Base-by-base conservation (phyloP, 1,284 basidiomycete species). In the Neonothopanus nambi region DNA sequence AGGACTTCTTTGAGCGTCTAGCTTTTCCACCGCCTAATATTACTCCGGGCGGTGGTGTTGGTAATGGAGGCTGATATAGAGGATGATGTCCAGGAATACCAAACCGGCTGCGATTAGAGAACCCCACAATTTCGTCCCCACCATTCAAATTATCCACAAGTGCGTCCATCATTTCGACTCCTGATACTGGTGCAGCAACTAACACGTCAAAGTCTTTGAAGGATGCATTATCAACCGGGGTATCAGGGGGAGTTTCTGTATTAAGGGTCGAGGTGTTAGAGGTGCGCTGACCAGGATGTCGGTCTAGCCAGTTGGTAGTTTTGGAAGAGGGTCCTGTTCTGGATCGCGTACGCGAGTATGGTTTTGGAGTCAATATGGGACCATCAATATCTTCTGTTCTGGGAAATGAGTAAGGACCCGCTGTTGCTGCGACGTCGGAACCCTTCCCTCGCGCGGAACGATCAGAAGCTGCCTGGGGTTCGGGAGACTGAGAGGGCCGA, bases 91-190 rank as follows among this genome's bases (percentile, higher is more conserved):
- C 69, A 9, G 74, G 69, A 57, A 80, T 77, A 17, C 71, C 75
- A 63, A 82, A 79, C 51, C 82, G 76, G 44, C 76, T 67, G n/a
- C 80, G 77, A 58, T 65, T 72, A 30, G 77, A 75, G 13, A 70
- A 66, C 47, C 68, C 73, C 57, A 80, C 70, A 59, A 81, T 71
- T 56, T 84, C 77, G 50, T 85, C 82, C 58, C 81, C 69, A 56
- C 82, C 84, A 62, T 91, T 91, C 87, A 93, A 91, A 11, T 85
- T 86, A 60, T 91, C 90, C 13, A 92, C 90, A 51, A 93, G 70
- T 13, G 89, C 89, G 64, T 93, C 91, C 85, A 93, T 88, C 8
- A 82, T 82, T 69, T 91, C 89, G 13, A 93, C 89, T 7, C 87
- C 88, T 3, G 87, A 67, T 7, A 88, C 72, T 9, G 89, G 87